Evolutionary conservation across 208 protist genomes (phyloP), one percentile per base, ranked within the genome.

Genomic region (Trypanosoma mega): DNA sequence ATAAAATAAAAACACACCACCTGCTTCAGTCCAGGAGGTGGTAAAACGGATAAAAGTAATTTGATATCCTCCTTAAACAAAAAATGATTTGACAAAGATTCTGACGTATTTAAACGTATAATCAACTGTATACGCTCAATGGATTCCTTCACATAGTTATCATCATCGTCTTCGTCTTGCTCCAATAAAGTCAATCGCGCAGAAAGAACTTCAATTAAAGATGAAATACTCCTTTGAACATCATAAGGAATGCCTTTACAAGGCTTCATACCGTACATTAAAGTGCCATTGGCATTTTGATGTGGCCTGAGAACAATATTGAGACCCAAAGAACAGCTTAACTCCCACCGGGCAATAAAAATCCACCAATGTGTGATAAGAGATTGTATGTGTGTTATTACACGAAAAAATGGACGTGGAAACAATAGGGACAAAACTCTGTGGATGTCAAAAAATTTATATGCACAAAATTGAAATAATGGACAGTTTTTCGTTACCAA

Each of bases 51-150:
- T 46, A 45, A 30, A 45, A 72, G 55, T 26, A 72, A 12, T 29
- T 4, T 20, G 7, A 72, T 31, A 49, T 72, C 49, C n/a, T 64
- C 50, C 45, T 65, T 43, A 24, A 18, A 12, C 33, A 72, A 51
- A 58, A 52, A 51, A 31, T 24, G 34, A 18, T 1, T 52, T n/a
- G 8, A 5, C 20, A 39, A 2, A 34, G 49, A 34, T 23, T 14
- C 7, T 7, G 41, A 58, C 2, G 1, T 0, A 30, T 20, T 27
- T 30, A 24, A 39, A n/a, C 29, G 37, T 20, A 67, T 20, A 14
- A 23, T 43, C 23, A 24, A 29, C 51, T 67, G n/a, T 23, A 58
- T 46, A 29, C 41, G 49, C 26, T 59, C 24, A 37, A 59, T 3
- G 16, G 50, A 52, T 23, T 2, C 14, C 1, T 11, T 8, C 2